A percentile compares a stretch with the other conserved stretches of the same genome.
Evolutionary conservation across 225 moss, liverwort and hornwort genomes (phyloP).

Genomic region (Physcomitrium patens): DNA sequence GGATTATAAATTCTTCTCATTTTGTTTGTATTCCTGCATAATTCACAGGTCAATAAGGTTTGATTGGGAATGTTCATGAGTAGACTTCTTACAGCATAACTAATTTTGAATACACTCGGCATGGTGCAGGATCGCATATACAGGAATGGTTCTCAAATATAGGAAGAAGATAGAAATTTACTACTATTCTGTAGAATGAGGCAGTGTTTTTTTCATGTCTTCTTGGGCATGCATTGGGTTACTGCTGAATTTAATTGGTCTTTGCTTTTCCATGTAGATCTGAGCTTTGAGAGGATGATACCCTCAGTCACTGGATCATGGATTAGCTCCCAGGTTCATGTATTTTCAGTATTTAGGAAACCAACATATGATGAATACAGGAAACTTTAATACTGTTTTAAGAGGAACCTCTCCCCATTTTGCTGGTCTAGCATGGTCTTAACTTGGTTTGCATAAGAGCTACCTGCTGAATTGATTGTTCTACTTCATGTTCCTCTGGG

Average conservation of each 20-base stretch:
- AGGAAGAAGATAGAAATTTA: constrained; percentile 45
- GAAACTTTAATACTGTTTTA: constrained; percentile 20
- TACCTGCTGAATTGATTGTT: too few relatives aligned
- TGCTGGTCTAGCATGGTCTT: not conserved
- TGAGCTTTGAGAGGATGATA: constrained; percentile 19
- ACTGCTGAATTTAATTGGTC: constrained; percentile 23
- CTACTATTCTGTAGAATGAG: constrained; percentile 27
- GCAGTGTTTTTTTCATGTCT: constrained; percentile 2
- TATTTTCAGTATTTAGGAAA: constrained; percentile 25
- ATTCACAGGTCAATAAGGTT: too few relatives aligned
- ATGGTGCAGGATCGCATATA: constrained; percentile 58
- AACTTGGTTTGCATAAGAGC: too few relatives aligned
- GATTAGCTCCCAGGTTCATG: constrained; percentile 1
- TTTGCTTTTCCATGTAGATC: constrained; percentile 17
- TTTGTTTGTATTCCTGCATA: too few relatives aligned
- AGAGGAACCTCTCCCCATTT: constrained; percentile 10
- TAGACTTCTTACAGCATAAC: too few relatives aligned
- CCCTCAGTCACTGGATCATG: constrained; percentile 8
- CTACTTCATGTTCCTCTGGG: too few relatives aligned
- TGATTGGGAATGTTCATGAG: too few relatives aligned
- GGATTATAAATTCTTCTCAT: too few relatives aligned
- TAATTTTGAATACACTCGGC: not conserved
- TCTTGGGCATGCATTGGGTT: constrained; percentile 25
- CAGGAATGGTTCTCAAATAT: constrained; percentile 69
- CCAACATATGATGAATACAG: not conserved